Evolutionary conservation across 345 rosid species (phyloP).

Genomic region (Jatropha curcas): DNA sequence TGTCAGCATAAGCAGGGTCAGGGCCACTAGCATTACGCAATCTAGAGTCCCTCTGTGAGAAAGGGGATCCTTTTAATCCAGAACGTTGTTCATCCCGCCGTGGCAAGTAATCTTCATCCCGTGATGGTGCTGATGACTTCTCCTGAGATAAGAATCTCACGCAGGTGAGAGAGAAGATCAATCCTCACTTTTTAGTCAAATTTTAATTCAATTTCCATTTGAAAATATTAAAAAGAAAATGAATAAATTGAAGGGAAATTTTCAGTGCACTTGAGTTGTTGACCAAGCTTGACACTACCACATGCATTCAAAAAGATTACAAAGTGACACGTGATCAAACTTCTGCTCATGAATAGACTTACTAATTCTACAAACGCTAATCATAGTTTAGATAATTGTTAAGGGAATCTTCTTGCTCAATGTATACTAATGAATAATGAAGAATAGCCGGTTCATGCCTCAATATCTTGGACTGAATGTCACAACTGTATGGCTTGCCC

Average conservation of each 20-base stretch:
- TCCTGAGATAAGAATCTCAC: constrained; percentile 72
- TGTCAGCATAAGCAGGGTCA: constrained; percentile 49
- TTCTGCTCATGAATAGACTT: neutral
- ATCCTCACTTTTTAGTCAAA: constrained; percentile 19
- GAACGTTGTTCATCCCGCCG: constrained; percentile 49
- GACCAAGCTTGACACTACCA: constrained; percentile 8
- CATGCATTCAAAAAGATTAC: neutral
- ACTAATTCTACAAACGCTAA: neutral
- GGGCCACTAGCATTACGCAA: constrained; percentile 61
- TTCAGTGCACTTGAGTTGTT: neutral
- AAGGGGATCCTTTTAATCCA: constrained; percentile 39
- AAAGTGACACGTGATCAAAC: neutral
- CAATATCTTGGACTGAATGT: neutral
- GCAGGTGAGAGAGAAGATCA: constrained; percentile 37
- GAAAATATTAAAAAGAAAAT: constrained; percentile 2
- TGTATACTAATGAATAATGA: neutral
- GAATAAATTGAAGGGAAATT: neutral
- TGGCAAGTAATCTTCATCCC: constrained; percentile 52
- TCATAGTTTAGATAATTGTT: constrained; percentile 2
- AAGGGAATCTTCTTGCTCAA: constrained; percentile 15
- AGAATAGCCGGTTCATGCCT: neutral
- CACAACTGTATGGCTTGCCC: neutral
- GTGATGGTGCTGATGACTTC: constrained; percentile 52
- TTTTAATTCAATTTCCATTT: constrained; percentile 8
- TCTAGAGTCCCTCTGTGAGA: constrained; percentile 65